These are phyloP conservation scores for Vicia villosa DNA, from an alignment of 306 rosid genomes.

Conservation along the genomic window DNA sequence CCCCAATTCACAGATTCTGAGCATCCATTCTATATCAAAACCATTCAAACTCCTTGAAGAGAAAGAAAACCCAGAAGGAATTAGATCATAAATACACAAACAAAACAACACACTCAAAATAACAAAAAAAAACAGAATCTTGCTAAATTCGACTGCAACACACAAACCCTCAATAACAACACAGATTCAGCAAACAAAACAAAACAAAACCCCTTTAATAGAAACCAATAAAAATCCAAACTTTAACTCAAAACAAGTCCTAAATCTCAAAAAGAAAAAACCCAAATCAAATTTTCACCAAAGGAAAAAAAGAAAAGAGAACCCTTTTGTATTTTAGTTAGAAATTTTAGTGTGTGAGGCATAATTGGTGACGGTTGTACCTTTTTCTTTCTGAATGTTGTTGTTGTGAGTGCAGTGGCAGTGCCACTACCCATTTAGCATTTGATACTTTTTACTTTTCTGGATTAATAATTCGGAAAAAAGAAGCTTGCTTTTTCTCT, in stretches of 20 bases:
- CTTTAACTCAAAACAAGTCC: constrained; percentile 1
- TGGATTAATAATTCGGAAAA: constrained; percentile 7
- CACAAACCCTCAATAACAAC: constrained; percentile 15
- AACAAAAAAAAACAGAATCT: constrained; percentile 11
- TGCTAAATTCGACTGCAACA: constrained; percentile 14
- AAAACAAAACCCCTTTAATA: not conserved
- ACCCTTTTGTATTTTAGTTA: constrained; percentile 30
- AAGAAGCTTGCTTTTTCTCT: constrained; percentile 26
- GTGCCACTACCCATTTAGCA: constrained; percentile 38
- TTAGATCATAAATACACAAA: constrained; percentile 18
- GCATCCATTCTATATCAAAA: constrained; percentile 23
- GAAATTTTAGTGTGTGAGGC: constrained; percentile 44
- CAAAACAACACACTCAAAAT: constrained; percentile 2
- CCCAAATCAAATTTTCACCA: constrained; percentile 22
- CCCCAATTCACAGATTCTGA: constrained; percentile 30
- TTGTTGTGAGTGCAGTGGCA: constrained; percentile 29
- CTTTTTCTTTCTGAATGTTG: not conserved
- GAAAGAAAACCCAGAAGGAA: constrained; percentile 34
- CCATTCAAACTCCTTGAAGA: constrained; percentile 27
- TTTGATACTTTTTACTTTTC: constrained; percentile 36
- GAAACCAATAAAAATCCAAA: constrained; percentile 13
- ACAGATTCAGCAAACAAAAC: constrained; percentile 18
- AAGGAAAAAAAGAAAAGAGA: constrained; percentile 11
- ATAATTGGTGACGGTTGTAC: constrained; percentile 48
- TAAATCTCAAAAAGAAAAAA: constrained; percentile 26